Evolutionary conservation across 2,329 filamentous ascomycete species (phyloP), one percentile per base, ranked within the genome.

Genomic region (Cercospora citrullina): DNA sequence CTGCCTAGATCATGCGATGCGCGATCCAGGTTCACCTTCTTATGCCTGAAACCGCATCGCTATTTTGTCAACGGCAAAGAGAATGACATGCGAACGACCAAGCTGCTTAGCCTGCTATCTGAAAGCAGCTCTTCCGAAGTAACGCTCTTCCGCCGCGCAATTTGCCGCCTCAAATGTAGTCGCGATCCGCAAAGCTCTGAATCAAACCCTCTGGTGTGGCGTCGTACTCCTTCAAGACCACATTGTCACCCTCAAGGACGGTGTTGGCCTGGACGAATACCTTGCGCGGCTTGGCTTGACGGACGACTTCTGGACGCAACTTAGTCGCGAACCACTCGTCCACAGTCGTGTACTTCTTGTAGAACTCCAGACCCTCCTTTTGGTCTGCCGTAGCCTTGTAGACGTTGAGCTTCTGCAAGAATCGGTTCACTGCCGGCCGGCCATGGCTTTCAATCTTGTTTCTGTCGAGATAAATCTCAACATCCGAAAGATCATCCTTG

Each of bases 261-360:
- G 94, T 97, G 80, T 96, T 98, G 68, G 92, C 93, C 83, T 97
- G 94, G 64, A 97, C 93, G 82, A 96, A 97, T 55, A 97, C 90
- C 84, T 94, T 94, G 68, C 91, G 84, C n/a, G 91, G 91, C 80
- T 91, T 90, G 82, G 92, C 92, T 80, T 92, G 91, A 74, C 85
- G 84, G 51, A 94, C 80, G 26, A 94, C 91, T 68, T 91, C 86
- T 58, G 91, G 87, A 66, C 94, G 86, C 28, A 97, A 87, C 81
- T 90, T 90, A 71, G 87, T 88, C 65, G 90, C 93, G 87, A 92
- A 97, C 83, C 92, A 97, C 45, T 92, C 90, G 63, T 91, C 91
- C 23, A 97, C 94, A 26, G 86, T 83, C 7, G 94, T 96, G 85
- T 97, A 94, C 31, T 90, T 86, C 69, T 90, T 88, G 78, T 96